Evolutionary conservation across 2,329 filamentous ascomycete genomes (phyloP).

Genomic region (Botrytis cinerea): DNA sequence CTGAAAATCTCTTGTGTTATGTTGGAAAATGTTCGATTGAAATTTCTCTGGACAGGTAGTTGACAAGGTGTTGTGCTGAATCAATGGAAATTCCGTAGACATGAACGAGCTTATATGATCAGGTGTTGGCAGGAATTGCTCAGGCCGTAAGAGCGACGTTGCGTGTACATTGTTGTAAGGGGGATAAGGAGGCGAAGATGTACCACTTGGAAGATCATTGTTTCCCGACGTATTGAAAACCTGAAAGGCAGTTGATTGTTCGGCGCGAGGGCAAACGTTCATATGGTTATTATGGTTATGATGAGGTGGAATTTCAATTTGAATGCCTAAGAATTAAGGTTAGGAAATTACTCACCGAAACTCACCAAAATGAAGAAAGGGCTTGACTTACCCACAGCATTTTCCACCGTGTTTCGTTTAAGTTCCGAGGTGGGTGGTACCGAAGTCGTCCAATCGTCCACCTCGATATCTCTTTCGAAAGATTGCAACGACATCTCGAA

Average conservation of each 20-base stretch:
- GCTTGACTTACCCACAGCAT: too few species aligned
- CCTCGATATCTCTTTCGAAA: too few species aligned
- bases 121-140: neutral
- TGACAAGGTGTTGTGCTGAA: neutral
- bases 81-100: neutral
- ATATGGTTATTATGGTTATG: neutral
- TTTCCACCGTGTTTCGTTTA: too few species aligned
- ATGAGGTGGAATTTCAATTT: neutral
- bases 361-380: too few species aligned
- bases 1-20: neutral
- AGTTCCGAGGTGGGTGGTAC: too few species aligned
- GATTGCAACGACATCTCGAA: too few species aligned
- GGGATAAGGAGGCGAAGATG: neutral
- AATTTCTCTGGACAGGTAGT: neutral
- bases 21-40: neutral
- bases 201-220: neutral
- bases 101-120: neutral
- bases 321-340: neutral
- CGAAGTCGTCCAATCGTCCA: too few species aligned
- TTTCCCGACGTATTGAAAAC: neutral
- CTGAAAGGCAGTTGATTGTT: neutral
- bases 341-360: too few species aligned
- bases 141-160: neutral
- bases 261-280: neutral
- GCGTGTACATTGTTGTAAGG: neutral